phyloP scores from a whole-genome alignment of 2,329 filamentous ascomycete species.

The Apiospora malaysiana region DNA sequence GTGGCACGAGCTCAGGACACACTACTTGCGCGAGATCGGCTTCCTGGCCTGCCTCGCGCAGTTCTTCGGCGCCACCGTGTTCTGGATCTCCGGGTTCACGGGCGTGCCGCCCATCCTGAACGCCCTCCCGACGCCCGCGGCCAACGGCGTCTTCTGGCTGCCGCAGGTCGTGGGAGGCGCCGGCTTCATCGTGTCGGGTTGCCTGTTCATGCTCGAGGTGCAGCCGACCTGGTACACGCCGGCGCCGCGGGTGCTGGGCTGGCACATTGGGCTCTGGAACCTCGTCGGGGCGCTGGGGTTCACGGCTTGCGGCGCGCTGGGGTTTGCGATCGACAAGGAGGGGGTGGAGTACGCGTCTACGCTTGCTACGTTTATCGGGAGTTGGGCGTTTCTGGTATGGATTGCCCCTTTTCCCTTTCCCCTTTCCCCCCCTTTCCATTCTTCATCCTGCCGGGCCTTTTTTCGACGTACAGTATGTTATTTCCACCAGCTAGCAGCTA shows the following conservation, averaged over 20 bases:
- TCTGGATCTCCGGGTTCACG: constrained; percentile 68
- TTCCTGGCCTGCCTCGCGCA: constrained; percentile 66
- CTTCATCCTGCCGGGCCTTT: not conserved
- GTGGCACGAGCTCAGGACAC: constrained; percentile 58
- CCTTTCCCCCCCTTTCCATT: not conserved
- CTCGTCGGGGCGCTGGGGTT: constrained; percentile 68
- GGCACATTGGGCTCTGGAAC: constrained; percentile 73
- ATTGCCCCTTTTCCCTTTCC: no score
- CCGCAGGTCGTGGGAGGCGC: constrained; percentile 64
- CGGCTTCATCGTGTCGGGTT: constrained; percentile 64
- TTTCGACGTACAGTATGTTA: constrained; percentile 25
- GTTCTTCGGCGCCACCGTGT: constrained; percentile 64
- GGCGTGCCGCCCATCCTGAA: constrained; percentile 62
- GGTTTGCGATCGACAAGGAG: constrained; percentile 47
- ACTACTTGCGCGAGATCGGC: constrained; percentile 67
- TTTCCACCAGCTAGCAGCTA: constrained; percentile 41
- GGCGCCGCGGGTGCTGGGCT: constrained; percentile 61
- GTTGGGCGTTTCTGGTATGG: constrained; percentile 53
- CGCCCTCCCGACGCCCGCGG: constrained; percentile 49
- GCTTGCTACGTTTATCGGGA: constrained; percentile 56
- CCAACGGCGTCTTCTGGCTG: constrained; percentile 66
- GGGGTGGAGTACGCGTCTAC: constrained; percentile 50
- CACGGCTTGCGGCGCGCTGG: constrained; percentile 64
- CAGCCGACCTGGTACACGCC: constrained; percentile 68
- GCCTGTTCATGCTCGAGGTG: constrained; percentile 70